Base-by-base conservation (phyloP, 768 basidiomycete genomes). In the Hypsizygus marmoreus region DNA sequence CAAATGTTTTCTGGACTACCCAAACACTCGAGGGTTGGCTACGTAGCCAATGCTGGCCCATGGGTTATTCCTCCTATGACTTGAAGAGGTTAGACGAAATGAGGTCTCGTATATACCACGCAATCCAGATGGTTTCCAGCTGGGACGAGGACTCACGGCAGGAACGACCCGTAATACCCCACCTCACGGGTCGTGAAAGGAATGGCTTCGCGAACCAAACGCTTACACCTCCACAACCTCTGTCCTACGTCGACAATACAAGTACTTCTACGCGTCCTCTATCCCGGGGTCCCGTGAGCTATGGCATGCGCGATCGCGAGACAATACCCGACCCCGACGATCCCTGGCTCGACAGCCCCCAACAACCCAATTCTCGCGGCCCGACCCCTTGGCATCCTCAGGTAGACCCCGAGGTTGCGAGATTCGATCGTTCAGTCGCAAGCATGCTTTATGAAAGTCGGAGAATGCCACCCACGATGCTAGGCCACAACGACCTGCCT, bases 11-110 rank as follows among this genome's bases (percentile, higher is more conserved):
- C 14, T 88, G 86, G 86, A 81, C 76, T 0, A 64, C 72, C 2
- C 64, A 72, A 2, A 56, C 71, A 14, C 68, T 88, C 44, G 80
- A 85, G 56, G 43, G 56, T 3, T 88, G 84, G 84, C 64, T 88
- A 13, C 59, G 69, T 24, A 69, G 67, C 0, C 67, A 77, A 12
- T 86, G 84, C 53, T 80, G 76, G 70, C 73, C 82, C 4, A 87
- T 87, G 84, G 74, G 77, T 0, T 88, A 85, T 53, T 56, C 63
- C 1, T 55, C 53, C 0, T 86, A 80, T 52, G 72, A 75, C 22
- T 60, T 69, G 0, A 60, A 62, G 31, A 71, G 73, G 55, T 66
- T 71, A 44, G 63, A 65, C 13, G 71, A 76, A 45, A 73, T 82
- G 57, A 68, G 72, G 13, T 60, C 64, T 4, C 72, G 78, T 13